Conservation (phyloP, 768 basidiomycete genomes). For the Hypholoma sublateritium region DNA sequence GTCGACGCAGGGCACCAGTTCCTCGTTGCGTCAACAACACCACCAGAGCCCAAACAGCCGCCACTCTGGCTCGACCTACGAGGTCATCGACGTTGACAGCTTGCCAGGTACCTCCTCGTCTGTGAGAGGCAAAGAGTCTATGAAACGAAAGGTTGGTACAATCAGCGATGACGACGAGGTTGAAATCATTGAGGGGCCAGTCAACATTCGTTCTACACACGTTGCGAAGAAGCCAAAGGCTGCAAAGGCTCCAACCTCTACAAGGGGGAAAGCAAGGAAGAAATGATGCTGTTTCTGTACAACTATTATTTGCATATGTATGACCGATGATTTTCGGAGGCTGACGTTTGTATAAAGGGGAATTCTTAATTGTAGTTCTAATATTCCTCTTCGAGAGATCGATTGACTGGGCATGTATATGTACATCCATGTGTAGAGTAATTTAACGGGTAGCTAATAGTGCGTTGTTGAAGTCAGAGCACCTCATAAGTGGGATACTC, state of each 20-base stretch:
- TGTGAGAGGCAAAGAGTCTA: slow-evolving; percentile 13
- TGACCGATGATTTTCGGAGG: too few species aligned
- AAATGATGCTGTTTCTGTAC: slow-evolving; percentile 20
- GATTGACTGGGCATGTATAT: background rate
- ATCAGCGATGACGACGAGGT: slow-evolving; percentile 59
- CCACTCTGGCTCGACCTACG: slow-evolving; percentile 41
- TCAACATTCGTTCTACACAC: slow-evolving; percentile 18
- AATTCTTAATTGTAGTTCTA: background rate
- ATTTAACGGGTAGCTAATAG: background rate
- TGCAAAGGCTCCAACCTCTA: slow-evolving; percentile 26
- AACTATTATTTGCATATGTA: too few species aligned
- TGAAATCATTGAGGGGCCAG: slow-evolving; percentile 50
- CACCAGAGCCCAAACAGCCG: slow-evolving; percentile 49
- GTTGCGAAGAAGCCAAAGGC: slow-evolving; percentile 34
- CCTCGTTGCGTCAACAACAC: slow-evolving; percentile 43
- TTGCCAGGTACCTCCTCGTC: slow-evolving; percentile 13
- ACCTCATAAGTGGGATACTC: background rate
- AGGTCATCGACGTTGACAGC: slow-evolving; percentile 43
- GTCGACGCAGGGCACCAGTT: slow-evolving; percentile 47
- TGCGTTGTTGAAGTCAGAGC: background rate
- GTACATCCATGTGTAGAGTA: background rate
- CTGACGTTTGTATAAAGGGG: too few species aligned
- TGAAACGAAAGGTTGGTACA: slow-evolving; percentile 40
- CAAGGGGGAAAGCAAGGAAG: slow-evolving; percentile 44
- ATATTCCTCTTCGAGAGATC: background rate